phyloP scores from a whole-genome alignment of 768 basidiomycete genomes.

The Suillus subaureus region DNA sequence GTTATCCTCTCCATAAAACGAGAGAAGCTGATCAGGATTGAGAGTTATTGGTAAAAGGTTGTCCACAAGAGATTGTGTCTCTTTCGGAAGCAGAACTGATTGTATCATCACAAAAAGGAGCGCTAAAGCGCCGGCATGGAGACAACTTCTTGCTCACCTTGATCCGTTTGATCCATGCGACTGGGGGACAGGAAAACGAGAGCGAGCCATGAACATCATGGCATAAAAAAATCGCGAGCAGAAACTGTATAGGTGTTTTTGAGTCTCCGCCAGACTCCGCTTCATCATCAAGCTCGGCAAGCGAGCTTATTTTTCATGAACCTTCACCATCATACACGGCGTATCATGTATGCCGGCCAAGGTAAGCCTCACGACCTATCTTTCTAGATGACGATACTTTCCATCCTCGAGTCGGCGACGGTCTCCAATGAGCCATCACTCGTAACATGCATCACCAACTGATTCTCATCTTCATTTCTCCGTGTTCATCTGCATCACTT shows the following conservation, averaged over 20 bases:
- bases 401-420: conserved; percentile 76
- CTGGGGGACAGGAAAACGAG: conserved; percentile 8
- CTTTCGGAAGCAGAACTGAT: conserved; percentile 88
- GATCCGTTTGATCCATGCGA: conserved; percentile 11
- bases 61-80: conserved; percentile 77
- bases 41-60: conserved; percentile 49
- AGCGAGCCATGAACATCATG: conserved; percentile 5
- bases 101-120: conserved; percentile 47
- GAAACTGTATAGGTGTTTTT: conserved; percentile 44
- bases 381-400: conserved; percentile 60
- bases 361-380: conserved; percentile 36
- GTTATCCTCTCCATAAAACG: background rate
- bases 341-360: background rate
- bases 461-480: conserved; percentile 30
- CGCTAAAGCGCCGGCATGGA: background rate
- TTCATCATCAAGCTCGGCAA: background rate
- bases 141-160: background rate
- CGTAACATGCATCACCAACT: conserved; percentile 75
- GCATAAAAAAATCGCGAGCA: conserved; percentile 6
- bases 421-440: conserved; percentile 67
- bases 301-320: background rate
- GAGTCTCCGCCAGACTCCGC: conserved; percentile 4
- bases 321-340: background rate
- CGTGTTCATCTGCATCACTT: conserved; percentile 12
- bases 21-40: conserved; percentile 47